These are phyloP conservation scores for Coleophoma cylindrospora DNA, from an alignment of 2,329 filamentous ascomycete species.

Conservation along the genomic window DNA sequence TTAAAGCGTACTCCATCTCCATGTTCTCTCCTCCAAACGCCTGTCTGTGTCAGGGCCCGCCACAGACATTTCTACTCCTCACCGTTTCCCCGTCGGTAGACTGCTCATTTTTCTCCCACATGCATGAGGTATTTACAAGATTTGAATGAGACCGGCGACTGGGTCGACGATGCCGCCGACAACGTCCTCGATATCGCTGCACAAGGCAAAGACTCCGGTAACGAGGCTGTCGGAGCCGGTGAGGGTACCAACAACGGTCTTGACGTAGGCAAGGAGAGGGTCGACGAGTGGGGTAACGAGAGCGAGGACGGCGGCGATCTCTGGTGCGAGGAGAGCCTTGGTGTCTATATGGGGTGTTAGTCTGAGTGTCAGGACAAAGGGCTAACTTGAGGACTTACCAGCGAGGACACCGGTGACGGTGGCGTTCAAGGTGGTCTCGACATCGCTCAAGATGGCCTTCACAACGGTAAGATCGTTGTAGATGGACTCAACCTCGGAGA, in stretches of 20 bases:
- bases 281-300: conserved; percentile 5
- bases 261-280: conserved; percentile 4
- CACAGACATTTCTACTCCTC: too few relatives aligned
- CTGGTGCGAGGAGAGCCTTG: conserved; percentile 1
- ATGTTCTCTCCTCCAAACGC: too few relatives aligned
- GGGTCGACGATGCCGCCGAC: background rate
- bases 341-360: conserved; percentile 1
- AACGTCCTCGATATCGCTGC: background rate
- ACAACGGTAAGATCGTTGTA: conserved; percentile 27
- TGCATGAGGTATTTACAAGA: background rate
- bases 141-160: background rate
- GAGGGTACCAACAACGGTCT: background rate
- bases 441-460: conserved; percentile 49
- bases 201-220: background rate
- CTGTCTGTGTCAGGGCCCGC: too few relatives aligned
- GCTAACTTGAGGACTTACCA: background rate
- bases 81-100: too few relatives aligned
- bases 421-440: conserved; percentile 28
- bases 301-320: conserved; percentile 3
- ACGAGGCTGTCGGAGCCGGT: conserved; percentile 2
- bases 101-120: too few relatives aligned
- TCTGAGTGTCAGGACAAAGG: too few relatives aligned
- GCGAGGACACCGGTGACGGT: background rate
- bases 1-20: too few relatives aligned
- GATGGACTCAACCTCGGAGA: conserved; percentile 2